phyloP scores from a whole-genome alignment of 176 grass and related monocot genomes.

The Zea luxurians region DNA sequence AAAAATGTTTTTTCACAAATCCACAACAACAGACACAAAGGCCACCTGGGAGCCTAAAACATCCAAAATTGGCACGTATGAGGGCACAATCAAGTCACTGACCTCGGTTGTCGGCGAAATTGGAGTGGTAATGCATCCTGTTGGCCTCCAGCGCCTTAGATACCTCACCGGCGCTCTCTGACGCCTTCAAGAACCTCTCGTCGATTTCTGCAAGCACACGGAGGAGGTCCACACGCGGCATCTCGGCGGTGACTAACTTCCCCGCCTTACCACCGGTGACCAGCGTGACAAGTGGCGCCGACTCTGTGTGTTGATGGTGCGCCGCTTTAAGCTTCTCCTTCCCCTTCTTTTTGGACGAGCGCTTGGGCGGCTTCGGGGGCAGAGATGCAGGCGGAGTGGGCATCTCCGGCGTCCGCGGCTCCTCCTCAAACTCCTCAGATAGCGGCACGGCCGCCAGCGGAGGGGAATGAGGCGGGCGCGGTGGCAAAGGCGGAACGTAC shows the following conservation, averaged over 20 bases:
- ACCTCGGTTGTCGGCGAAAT: conserved; percentile 88
- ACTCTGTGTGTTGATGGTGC: conserved; percentile 85
- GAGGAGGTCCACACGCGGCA: conserved; percentile 53
- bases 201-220: conserved; percentile 73
- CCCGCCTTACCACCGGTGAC: conserved; percentile 48
- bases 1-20: conserved; percentile 22
- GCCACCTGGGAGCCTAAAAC: conserved; percentile 25
- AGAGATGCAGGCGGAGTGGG: conserved; percentile 43
- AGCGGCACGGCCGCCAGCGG: conserved; percentile 16
- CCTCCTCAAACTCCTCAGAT: conserved; percentile 39
- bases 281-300: conserved; percentile 55
- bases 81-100: conserved; percentile 38
- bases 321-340: conserved; percentile 42
- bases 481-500: conserved; percentile 47
- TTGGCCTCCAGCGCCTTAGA: conserved; percentile 89
- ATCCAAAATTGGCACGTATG: conserved; percentile 24
- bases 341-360: conserved; percentile 55
- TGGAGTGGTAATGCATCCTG: conserved; percentile 99
- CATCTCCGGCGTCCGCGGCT: conserved; percentile 67
- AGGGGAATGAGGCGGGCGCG: conserved; percentile 50
- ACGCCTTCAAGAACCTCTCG: conserved; percentile 78
- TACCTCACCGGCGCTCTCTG: conserved; percentile 76
- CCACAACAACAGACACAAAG: conserved; percentile 6
- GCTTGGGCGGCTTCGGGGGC: conserved; percentile 44
- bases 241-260: conserved; percentile 48